phyloP scores from a whole-genome alignment of 2,329 filamentous ascomycete genomes.

The Pezicula neosporulosa region DNA sequence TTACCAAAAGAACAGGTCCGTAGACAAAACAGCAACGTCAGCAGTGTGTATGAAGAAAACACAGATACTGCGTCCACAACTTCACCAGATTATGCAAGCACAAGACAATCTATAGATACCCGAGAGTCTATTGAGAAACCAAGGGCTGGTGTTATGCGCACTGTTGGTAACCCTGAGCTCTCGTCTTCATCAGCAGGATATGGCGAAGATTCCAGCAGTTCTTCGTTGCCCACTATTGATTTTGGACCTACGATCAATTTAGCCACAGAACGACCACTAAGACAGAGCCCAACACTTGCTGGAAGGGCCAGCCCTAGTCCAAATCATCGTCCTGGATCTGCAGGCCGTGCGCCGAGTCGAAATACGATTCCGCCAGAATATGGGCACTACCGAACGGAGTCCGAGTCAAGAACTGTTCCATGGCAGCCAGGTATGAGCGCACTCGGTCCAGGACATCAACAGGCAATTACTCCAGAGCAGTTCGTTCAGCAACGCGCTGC shows the following conservation, averaged over 20 bases:
- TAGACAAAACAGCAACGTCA: slow-evolving; percentile 32
- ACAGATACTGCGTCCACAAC: slow-evolving; percentile 53
- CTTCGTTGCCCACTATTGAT: slow-evolving; percentile 66
- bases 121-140: slow-evolving; percentile 58
- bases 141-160: slow-evolving; percentile 76
- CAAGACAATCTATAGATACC: slow-evolving; percentile 25
- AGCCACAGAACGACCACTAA: slow-evolving; percentile 14
- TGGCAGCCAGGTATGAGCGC: slow-evolving; percentile 73
- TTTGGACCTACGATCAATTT: slow-evolving; percentile 84
- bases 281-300: slow-evolving; percentile 6
- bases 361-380: slow-evolving; percentile 31
- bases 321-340: neutral
- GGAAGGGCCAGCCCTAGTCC: neutral
- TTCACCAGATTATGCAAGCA: slow-evolving; percentile 78
- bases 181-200: slow-evolving; percentile 3
- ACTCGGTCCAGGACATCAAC: slow-evolving; percentile 40
- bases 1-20: slow-evolving; percentile 20
- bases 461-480: slow-evolving; percentile 68
- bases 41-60: slow-evolving; percentile 49
- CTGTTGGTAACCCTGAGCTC: slow-evolving; percentile 51
- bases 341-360: slow-evolving; percentile 35
- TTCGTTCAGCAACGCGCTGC: slow-evolving; percentile 77
- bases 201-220: slow-evolving; percentile 36
- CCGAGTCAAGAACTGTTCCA: slow-evolving; percentile 61
- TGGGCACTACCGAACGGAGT: slow-evolving; percentile 42